Base-by-base conservation (phyloP, 805 yeast genomes). In the Komagataella pastoris region DNA sequence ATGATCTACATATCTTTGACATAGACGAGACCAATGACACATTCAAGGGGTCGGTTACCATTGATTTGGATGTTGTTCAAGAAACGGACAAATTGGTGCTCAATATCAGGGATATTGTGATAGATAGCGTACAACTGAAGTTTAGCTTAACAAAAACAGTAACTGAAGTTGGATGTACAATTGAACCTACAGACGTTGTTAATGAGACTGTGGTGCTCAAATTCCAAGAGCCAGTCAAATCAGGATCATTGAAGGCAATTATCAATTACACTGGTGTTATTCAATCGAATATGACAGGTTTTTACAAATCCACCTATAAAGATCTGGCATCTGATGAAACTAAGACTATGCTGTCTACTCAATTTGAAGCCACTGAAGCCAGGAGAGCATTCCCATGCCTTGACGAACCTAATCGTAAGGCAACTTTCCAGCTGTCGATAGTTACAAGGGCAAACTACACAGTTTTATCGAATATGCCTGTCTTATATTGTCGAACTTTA, bases 141-240 rank as follows among this genome's bases (percentile, higher is more conserved):
- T 36, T 53, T n/a, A 48, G 51, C 43, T 58, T 62, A 24, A 55
- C 61, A 10, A 58, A 63, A 51, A 56, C 68, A 1, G 63, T 65
- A 6, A 57, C 62, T 24, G 60, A 57, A 14, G 53, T 65, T 40
- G 23, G 17, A 17, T 14, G 53, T 12, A 50, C 44, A 45, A 10
- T 36, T n/a, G 54, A 52, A 12, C 21, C 21, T 12, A 30, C 10
- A 0, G 47, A 52, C 5, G 57, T 59, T 10, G 47, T 61, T 8
- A 58, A 57, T 17, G 95, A 91, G 69, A 75, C 79, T 46, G 79
- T 81, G 49, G 75, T 77, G 48, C 73, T 88, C 62, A 69, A 71
- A 49, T 79, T 90, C 54, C 40, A 56, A 58, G 18, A 58, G 70
- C 18, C 47, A 55, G 17, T 62, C 58, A 8, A 73, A 72, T 17